Evolutionary conservation across 495 filamentous ascomycete genomes (phyloP).

Genomic region (Penicillium bovifimosum): DNA sequence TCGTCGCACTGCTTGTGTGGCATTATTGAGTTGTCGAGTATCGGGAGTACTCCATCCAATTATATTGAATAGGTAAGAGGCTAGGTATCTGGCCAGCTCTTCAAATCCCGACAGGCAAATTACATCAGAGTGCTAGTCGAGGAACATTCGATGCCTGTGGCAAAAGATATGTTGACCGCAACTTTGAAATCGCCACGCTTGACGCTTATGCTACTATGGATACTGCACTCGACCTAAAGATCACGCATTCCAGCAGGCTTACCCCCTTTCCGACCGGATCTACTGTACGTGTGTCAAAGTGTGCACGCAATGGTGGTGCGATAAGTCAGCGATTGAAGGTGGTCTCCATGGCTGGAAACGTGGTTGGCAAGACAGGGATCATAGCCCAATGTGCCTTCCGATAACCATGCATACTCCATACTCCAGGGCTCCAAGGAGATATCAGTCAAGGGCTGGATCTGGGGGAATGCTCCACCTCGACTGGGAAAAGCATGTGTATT

Average conservation of each 20-base stretch:
- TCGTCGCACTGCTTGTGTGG: slow-evolving; percentile 2
- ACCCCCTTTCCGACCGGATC: not conserved
- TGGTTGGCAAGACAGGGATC: not conserved
- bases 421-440: not conserved
- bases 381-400: not conserved
- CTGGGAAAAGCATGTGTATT: not conserved
- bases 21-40: slow-evolving; percentile 3
- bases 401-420: too few relatives aligned
- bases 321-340: not conserved
- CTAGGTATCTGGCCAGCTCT: too few relatives aligned
- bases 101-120: too few relatives aligned
- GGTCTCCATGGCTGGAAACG: not conserved
- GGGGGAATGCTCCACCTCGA: too few relatives aligned
- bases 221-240: not conserved
- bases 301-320: not conserved
- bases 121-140: not conserved
- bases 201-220: not conserved
- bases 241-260: not conserved
- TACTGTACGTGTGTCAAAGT: not conserved
- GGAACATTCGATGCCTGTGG: slow-evolving; percentile 9
- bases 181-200: slow-evolving; percentile 15
- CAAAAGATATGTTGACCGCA: slow-evolving; percentile 21
- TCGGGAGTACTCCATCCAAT: not conserved
- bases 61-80: not conserved
- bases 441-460: not conserved